A percentile compares a stretch with the other conserved stretches of the same genome.
phyloP scores from a whole-genome alignment of 306 rosid species.

The Rosa chinensis region DNA sequence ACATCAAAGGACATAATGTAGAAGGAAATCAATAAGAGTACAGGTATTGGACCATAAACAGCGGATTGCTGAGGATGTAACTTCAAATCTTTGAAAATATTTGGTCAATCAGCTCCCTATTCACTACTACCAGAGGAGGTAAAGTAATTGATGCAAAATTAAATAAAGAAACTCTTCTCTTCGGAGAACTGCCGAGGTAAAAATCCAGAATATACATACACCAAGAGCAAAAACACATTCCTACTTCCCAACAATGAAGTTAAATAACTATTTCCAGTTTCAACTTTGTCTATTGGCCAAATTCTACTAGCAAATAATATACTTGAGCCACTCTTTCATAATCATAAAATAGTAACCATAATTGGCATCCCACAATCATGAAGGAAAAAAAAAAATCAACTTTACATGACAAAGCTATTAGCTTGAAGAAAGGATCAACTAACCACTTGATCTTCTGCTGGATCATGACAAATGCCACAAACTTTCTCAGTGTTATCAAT shows the following conservation, averaged over 20 bases:
- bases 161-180: neutral
- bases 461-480: slow-evolving; percentile 80
- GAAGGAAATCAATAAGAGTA: neutral
- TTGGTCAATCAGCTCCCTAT: neutral
- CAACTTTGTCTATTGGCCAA: neutral
- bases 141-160: neutral
- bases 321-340: slow-evolving; percentile 2
- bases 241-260: neutral
- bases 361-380: neutral
- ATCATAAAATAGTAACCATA: neutral
- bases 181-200: neutral
- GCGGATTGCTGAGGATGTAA: neutral
- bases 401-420: neutral
- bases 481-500: slow-evolving; percentile 38
- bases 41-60: neutral
- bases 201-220: neutral
- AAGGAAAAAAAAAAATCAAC: neutral
- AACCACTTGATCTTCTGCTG: slow-evolving; percentile 75
- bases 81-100: neutral
- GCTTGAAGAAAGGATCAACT: slow-evolving; percentile 27
- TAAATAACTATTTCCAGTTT: neutral
- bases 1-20: slow-evolving; percentile 15
- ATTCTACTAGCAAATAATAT: neutral
- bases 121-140: neutral
- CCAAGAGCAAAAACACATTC: neutral